Conservation (phyloP, 1,284 basidiomycete species). For the Cutaneotrichosporon dermatis region DNA sequence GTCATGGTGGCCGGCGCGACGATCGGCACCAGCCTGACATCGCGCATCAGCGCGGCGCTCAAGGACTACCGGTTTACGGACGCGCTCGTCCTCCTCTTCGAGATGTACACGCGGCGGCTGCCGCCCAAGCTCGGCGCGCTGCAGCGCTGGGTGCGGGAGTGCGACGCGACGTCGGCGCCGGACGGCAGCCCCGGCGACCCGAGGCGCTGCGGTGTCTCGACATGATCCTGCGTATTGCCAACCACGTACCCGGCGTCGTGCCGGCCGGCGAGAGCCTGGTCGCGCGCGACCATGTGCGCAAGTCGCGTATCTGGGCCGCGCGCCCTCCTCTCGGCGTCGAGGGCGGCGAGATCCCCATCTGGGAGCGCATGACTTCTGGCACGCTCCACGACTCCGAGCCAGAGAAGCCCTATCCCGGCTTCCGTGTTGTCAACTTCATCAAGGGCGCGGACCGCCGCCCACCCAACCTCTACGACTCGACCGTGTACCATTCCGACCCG, state of each 20-base stretch:
- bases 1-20: conserved; percentile 43
- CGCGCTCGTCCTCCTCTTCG: conserved; percentile 56
- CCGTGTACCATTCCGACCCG: conserved; percentile 52
- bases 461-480: conserved; percentile 54
- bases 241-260: conserved; percentile 12
- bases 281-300: conserved; percentile 14
- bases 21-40: conserved; percentile 50
- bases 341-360: conserved; percentile 35
- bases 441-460: conserved; percentile 50
- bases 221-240: conserved; percentile 54
- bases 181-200: conserved; percentile 37
- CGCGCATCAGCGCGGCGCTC: conserved; percentile 54
- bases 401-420: conserved; percentile 28
- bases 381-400: conserved; percentile 26
- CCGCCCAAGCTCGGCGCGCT: conserved; percentile 57
- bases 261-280: conserved; percentile 22
- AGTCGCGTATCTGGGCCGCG: conserved; percentile 38
- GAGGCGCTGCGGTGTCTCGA: conserved; percentile 53
- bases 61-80: conserved; percentile 50
- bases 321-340: conserved; percentile 16
- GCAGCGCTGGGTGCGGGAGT: conserved; percentile 58
- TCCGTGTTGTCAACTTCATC: conserved; percentile 41
- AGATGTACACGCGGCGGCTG: conserved; percentile 54
- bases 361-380: conserved; percentile 36
- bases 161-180: conserved; percentile 53